phyloP scores from a whole-genome alignment of 2,329 filamentous ascomycete genomes.

The Fonsecaea erecta region DNA sequence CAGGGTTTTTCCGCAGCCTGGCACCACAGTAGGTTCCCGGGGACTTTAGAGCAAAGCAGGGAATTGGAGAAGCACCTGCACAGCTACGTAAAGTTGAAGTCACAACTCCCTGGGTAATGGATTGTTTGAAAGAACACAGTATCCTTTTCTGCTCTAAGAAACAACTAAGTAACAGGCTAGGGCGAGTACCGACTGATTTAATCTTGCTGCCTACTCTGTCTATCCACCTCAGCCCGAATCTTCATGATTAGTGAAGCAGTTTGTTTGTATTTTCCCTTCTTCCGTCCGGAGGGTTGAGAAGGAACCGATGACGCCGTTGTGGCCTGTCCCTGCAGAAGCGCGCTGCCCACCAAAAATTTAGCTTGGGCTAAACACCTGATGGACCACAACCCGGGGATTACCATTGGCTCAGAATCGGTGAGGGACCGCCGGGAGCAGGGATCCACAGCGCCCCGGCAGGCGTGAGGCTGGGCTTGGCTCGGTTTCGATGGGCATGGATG shows the following conservation, averaged over 20 bases:
- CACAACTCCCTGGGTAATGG: background rate
- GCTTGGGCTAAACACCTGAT: background rate
- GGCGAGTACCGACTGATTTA: background rate
- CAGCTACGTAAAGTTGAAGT: background rate
- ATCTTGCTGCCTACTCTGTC: background rate
- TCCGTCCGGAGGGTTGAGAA: slow-evolving; percentile 19
- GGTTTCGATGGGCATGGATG: background rate
- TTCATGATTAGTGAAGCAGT: slow-evolving; percentile 8
- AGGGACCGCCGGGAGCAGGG: background rate
- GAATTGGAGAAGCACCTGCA: slow-evolving; percentile 1
- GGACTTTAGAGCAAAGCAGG: background rate
- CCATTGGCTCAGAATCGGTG: slow-evolving; percentile 13
- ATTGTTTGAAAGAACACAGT: slow-evolving; percentile 7
- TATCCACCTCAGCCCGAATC: background rate
- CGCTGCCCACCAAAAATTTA: slow-evolving; percentile 27
- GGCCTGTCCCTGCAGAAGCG: slow-evolving; percentile 28
- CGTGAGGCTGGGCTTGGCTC: slow-evolving; percentile 9
- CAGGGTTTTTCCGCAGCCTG: background rate
- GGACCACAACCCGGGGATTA: slow-evolving; percentile 3
- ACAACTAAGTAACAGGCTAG: background rate
- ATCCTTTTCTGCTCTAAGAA: slow-evolving; percentile 4
- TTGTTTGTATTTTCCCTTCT: background rate
- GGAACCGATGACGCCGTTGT: slow-evolving; percentile 24
- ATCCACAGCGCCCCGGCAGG: background rate
- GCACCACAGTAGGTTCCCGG: background rate